Percentiles rank a stretch among this genome's conserved stretches.
Conservation (phyloP, 306 rosid species). For the Pachyrhizus erosus region DNA sequence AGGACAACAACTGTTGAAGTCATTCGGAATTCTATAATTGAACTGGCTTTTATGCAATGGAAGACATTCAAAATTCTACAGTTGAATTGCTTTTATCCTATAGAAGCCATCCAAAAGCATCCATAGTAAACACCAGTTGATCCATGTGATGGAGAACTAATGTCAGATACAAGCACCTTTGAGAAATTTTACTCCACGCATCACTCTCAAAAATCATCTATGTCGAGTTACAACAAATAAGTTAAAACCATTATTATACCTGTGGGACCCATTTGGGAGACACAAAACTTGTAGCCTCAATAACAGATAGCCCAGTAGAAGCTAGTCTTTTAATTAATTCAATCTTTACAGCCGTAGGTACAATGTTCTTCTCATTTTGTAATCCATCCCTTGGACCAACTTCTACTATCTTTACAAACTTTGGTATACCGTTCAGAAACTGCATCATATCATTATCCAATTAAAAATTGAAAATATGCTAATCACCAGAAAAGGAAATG, state of each 20-base stretch:
- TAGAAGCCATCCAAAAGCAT: not conserved
- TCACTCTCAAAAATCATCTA: conserved; percentile 26
- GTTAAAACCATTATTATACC: conserved; percentile 51
- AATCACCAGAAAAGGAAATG: conserved; percentile 9
- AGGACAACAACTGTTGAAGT: conserved; percentile 10
- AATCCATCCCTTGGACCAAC: conserved; percentile 98
- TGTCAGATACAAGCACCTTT: conserved; percentile 22
- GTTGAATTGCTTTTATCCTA: not conserved
- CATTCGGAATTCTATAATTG: conserved; percentile 2
- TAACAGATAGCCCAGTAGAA: conserved; percentile 76
- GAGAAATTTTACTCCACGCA: conserved; percentile 10
- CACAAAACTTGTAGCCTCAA: conserved; percentile 97
- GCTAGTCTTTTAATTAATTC: conserved; percentile 81
- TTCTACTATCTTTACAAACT: conserved; percentile 89
- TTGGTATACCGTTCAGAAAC: conserved; percentile 69
- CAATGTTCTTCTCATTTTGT: conserved; percentile 85
- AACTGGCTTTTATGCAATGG: not conserved
- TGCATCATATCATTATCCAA: conserved; percentile 43
- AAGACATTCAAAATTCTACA: not conserved
- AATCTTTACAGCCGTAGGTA: conserved; percentile 72
- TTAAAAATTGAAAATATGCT: conserved; percentile 3
- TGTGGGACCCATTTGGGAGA: conserved; percentile 98
- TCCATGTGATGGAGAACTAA: not conserved
- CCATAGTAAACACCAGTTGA: not conserved
- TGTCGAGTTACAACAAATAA: conserved; percentile 12